Conservation (phyloP, 192 early-diverging fungal genomes). For the Haplosporangium gracile region DNA sequence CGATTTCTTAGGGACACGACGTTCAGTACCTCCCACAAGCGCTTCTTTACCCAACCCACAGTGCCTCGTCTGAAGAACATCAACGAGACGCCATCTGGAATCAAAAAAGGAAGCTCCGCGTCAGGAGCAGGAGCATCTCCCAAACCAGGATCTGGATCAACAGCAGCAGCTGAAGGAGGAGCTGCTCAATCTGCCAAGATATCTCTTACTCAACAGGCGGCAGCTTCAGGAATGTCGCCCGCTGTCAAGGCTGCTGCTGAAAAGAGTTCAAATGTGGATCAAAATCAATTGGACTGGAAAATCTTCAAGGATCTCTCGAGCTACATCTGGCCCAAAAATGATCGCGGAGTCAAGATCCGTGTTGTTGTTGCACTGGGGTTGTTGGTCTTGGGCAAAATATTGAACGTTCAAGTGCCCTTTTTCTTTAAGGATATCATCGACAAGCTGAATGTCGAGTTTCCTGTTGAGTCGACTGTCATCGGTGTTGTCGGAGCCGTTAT, state of each 20-base stretch:
- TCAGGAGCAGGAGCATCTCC: not conserved
- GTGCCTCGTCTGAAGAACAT: conserved; percentile 15
- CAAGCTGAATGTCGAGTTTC: conserved; percentile 77
- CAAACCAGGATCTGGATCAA: conserved; percentile 9
- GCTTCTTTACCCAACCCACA: conserved; percentile 25
- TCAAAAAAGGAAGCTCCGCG: not conserved
- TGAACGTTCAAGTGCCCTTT: conserved; percentile 96
- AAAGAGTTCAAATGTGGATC: conserved; percentile 20
- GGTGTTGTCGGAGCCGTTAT: conserved; percentile 93
- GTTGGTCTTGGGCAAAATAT: conserved; percentile 85
- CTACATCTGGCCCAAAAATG: conserved; percentile 93
- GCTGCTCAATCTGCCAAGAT: conserved; percentile 10
- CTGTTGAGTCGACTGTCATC: conserved; percentile 73
- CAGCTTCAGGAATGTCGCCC: not conserved
- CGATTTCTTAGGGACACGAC: not conserved
- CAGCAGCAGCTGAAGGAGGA: not conserved
- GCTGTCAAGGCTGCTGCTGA: conserved; percentile 20
- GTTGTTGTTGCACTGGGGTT: conserved; percentile 89
- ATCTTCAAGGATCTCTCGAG: conserved; percentile 80
- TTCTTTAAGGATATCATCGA: conserved; percentile 96
- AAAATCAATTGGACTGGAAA: conserved; percentile 63
- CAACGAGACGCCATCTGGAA: not conserved
- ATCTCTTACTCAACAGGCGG: not conserved
- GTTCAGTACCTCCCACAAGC: conserved; percentile 18
- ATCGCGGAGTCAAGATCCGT: conserved; percentile 84